Evolutionary conservation across 176 grass and related monocot species (phyloP).

Genomic region (Cenchrus fungigraminus): DNA sequence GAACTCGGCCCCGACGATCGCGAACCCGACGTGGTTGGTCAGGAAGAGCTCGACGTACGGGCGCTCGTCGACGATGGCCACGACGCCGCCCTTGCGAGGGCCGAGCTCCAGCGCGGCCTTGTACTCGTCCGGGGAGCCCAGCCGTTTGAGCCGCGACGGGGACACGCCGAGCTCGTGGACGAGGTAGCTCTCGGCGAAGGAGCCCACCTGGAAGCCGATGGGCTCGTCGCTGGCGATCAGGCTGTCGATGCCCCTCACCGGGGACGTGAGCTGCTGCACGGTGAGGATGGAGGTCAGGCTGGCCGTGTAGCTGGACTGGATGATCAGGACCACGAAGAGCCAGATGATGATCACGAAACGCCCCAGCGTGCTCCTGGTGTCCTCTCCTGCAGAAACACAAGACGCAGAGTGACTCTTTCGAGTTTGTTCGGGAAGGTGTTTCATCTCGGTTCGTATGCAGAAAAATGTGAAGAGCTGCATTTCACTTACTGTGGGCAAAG

Average conservation of each 20-base stretch:
- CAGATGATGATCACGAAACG: constrained; percentile 79
- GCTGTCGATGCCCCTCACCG: constrained; percentile 72
- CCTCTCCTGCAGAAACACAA: constrained; percentile 58
- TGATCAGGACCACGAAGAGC: constrained; percentile 91
- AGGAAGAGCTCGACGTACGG: constrained; percentile 73
- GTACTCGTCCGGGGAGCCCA: constrained; percentile 52
- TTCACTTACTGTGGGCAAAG: constrained; percentile 87
- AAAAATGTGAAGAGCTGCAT: constrained; percentile 14
- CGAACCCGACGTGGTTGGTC: constrained; percentile 44
- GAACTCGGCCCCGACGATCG: constrained; percentile 74
- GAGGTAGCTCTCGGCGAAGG: constrained; percentile 76
- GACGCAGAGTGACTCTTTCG: background rate
- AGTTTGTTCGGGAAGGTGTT: background rate
- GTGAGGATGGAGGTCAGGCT: constrained; percentile 87
- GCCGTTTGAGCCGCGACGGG: constrained; percentile 59
- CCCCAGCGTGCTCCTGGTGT: constrained; percentile 70
- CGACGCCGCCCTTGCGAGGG: constrained; percentile 63
- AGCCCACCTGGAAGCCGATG: constrained; percentile 72
- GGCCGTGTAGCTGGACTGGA: constrained; percentile 88
- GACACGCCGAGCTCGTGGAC: constrained; percentile 64
- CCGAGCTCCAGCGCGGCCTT: constrained; percentile 62
- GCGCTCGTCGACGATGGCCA: constrained; percentile 69
- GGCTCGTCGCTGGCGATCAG: constrained; percentile 61
- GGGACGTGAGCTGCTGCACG: constrained; percentile 78
- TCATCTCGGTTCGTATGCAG: background rate